Evolutionary conservation across 2,329 filamentous ascomycete species (phyloP), one percentile per base, ranked within the genome.

Genomic region (Ascosphaera apis): DNA sequence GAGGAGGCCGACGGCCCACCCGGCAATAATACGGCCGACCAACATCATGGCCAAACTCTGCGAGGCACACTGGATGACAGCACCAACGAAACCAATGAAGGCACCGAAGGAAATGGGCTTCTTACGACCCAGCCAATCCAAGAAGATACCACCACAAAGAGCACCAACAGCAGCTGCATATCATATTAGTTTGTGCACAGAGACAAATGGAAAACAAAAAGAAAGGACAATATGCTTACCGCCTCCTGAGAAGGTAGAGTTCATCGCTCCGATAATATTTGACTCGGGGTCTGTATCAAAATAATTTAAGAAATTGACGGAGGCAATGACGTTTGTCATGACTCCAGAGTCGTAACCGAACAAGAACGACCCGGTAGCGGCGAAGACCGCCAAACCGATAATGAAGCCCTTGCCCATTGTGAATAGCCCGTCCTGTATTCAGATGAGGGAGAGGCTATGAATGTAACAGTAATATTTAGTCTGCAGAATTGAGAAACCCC

Each of bases 191-290:
- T 15, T 31, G 12, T 17, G n/a, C 30, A 31, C 4, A 17, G 12
- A 4, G 9, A 9, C 4, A 21, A 9, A 21, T 9, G 19, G 9
- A 9, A 9, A 9, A 21, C 19, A 21, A 4, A 9, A 21, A 21
- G 19, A 21, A 4, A 21, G 19, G 19, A 21, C n/a, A n/a, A n/a
- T n/a, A 21, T 31, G 16, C 33, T 23, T 58, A 6, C 61, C 62
- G 2, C 62, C 63, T 12, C 60, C 62, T 15, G 58, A 59, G 76
- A 74, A 75, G 16, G 70, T 72, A 39, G 68, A 69, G 46, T 72
- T 69, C 48, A 75, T 67, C 15, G 69, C 69, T 8, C 71, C 71
- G 38, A 73, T 57, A 35, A 70, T 63, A 3, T 63, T 54, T 44
- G 61, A 61, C 1, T 54, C 57, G 17, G 52, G 59, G 1, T 46